Base-by-base conservation (phyloP, 2,329 filamentous ascomycete species). In the Fusarium austroafricanum region DNA sequence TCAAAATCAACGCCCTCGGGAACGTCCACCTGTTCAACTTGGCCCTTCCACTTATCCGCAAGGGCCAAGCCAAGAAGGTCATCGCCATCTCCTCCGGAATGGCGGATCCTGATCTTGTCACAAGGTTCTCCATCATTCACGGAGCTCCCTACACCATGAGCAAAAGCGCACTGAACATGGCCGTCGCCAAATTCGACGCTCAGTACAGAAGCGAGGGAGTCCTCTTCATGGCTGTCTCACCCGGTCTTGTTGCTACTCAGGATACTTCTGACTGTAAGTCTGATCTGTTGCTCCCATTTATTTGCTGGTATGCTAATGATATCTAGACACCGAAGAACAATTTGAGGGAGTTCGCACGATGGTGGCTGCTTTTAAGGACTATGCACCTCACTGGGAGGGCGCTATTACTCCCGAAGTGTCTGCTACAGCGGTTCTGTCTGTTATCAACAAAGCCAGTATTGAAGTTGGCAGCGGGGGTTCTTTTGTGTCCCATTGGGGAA, bases 401-500 rank as follows among this genome's bases (percentile, higher is more conserved):
- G 75, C 79, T 0, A 71, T 74, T 7, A 75, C 76, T 0, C 75
- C 82, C 0, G 75, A 80, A 37, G 73, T 80, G 9, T 79, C 83
- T 2, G 73, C 76, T 3, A 68, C 58, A 12, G 61, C 55, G 1
- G 71, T 83, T 9, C 54, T 79, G 39, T 71, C 77, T 5, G 78
- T 83, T 26, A 64, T 78, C 1, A 28, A 71, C 5, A 77, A 76
- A 15, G 49, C 60, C 0, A 68, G 65, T 0, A 55, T 87, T 10
- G 81, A 83, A 45, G 77, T 73, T 38, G 83, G 82, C 0, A 67
- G 82, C 68, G 85, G 79, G 3, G 87, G 87, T 4, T 73, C 77
- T 0, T 87, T 86, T 67, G 65, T 89, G 2, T 86, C 84, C 28
- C 86, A 90, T 35, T 70, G 80, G 56, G 84, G 86, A 5, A 85